These are phyloP conservation scores for Plasmopara viticola DNA, from an alignment of 352 stramenopile species.

Conservation along the genomic window DNA sequence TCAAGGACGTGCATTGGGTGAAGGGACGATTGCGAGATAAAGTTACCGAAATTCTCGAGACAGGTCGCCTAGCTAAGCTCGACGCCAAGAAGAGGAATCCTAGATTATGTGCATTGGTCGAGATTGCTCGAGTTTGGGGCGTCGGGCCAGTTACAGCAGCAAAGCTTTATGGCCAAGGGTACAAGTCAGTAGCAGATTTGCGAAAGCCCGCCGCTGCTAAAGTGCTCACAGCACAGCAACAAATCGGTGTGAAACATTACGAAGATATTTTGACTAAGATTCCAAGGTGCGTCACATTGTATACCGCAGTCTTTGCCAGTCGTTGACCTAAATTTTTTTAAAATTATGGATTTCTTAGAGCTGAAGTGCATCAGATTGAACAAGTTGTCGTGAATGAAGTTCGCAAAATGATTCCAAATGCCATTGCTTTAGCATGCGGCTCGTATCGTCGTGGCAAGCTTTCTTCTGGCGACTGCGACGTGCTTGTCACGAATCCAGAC, in stretches of 20 bases:
- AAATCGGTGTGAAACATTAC: conserved; percentile 78
- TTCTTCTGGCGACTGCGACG: conserved; percentile 67
- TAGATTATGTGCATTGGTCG: conserved; percentile 45
- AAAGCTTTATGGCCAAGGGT: conserved; percentile 71
- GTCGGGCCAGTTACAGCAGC: conserved; percentile 68
- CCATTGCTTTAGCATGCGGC: conserved; percentile 57
- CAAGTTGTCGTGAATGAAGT: conserved; percentile 66
- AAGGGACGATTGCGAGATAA: conserved; percentile 66
- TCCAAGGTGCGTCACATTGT: conserved; percentile 25
- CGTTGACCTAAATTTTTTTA: neutral
- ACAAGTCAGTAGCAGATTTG: conserved; percentile 57
- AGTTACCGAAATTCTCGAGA: conserved; percentile 73
- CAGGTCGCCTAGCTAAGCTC: conserved; percentile 64
- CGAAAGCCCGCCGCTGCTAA: conserved; percentile 29
- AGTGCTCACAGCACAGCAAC: conserved; percentile 53
- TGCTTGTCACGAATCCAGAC: conserved; percentile 73
- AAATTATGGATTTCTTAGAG: conserved; percentile 19
- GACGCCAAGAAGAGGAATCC: conserved; percentile 71
- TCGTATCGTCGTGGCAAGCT: conserved; percentile 75
- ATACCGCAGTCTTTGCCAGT: neutral
- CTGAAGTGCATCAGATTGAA: conserved; percentile 71
- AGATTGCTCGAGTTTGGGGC: conserved; percentile 71
- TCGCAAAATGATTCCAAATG: conserved; percentile 53
- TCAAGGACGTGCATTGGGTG: conserved; percentile 61
- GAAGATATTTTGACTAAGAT: conserved; percentile 76